These are phyloP conservation scores for Odontarrhena argentea DNA, from an alignment of 345 rosid genomes.

Conservation along the genomic window DNA sequence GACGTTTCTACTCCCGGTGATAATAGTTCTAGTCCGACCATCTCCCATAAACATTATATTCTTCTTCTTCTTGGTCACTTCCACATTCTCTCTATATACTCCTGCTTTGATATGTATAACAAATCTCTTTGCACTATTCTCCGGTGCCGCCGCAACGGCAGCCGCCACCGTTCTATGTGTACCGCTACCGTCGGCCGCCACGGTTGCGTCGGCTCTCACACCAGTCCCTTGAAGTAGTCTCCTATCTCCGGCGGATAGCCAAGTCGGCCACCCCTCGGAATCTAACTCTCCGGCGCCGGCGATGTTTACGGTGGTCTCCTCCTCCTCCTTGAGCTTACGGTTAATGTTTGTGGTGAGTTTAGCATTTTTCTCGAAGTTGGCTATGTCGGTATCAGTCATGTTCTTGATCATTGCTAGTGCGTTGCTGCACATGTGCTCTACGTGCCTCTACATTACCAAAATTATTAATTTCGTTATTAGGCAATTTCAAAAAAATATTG, in stretches of 20 bases:
- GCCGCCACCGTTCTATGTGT: slow-evolving; percentile 56
- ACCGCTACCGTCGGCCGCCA: slow-evolving; percentile 90
- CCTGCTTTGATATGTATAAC: slow-evolving; percentile 80
- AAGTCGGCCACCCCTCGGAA: slow-evolving; percentile 63
- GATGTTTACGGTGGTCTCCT: slow-evolving; percentile 20
- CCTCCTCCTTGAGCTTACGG: slow-evolving; percentile 53
- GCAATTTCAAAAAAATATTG: neutral
- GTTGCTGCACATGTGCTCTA: slow-evolving; percentile 64
- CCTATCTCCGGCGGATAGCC: slow-evolving; percentile 80
- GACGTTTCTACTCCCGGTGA: slow-evolving; percentile 72
- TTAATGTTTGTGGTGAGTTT: slow-evolving; percentile 17
- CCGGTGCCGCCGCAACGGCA: slow-evolving; percentile 80
- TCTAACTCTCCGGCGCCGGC: slow-evolving; percentile 35
- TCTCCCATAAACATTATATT: slow-evolving; percentile 94
- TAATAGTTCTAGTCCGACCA: slow-evolving; percentile 67
- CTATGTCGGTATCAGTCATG: slow-evolving; percentile 66
- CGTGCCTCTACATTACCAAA: slow-evolving; percentile 39
- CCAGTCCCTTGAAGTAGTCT: slow-evolving; percentile 62
- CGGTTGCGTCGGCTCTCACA: slow-evolving; percentile 62
- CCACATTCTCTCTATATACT: slow-evolving; percentile 79
- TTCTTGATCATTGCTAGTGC: slow-evolving; percentile 66
- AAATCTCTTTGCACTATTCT: slow-evolving; percentile 57
- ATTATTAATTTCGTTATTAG: slow-evolving; percentile 19
- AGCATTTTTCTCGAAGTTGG: slow-evolving; percentile 41
- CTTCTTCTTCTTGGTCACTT: slow-evolving; percentile 55